Conservation (phyloP, 345 rosid species). For the Tarenaya hassleriana region DNA sequence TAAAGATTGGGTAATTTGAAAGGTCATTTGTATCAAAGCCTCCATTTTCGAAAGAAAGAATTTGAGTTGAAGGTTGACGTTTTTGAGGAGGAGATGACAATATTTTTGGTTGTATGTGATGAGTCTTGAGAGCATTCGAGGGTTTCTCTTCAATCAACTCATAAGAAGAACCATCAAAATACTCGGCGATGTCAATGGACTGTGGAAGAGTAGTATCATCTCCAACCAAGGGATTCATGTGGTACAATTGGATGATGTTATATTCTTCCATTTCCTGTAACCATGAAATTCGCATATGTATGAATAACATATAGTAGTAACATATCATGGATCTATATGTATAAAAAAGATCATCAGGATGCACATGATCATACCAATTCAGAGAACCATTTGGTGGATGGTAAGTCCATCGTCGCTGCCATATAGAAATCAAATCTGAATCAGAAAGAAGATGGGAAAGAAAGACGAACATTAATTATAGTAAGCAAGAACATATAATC, state of each 20-base stretch:
- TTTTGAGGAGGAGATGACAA: slow-evolving; percentile 5
- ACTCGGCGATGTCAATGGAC: not conserved
- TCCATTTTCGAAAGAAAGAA: slow-evolving; percentile 23
- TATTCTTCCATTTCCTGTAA: slow-evolving; percentile 25
- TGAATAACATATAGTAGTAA: not conserved
- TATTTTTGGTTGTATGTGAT: slow-evolving; percentile 19
- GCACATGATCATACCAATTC: slow-evolving; percentile 36
- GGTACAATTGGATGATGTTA: slow-evolving; percentile 19
- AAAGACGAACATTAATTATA: not conserved
- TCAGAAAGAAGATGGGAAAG: not conserved
- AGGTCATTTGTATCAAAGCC: not conserved
- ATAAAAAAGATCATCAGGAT: not conserved
- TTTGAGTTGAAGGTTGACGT: slow-evolving; percentile 17
- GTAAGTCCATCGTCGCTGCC: slow-evolving; percentile 22
- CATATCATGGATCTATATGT: not conserved
- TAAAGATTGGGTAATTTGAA: slow-evolving; percentile 14
- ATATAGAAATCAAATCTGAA: slow-evolving; percentile 12
- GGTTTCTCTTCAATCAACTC: slow-evolving; percentile 21
- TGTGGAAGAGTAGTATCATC: slow-evolving; percentile 18
- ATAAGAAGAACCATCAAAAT: slow-evolving; percentile 16
- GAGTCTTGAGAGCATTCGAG: slow-evolving; percentile 24
- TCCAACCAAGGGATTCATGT: slow-evolving; percentile 21
- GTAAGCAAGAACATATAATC: not conserved
- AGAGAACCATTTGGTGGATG: slow-evolving; percentile 42
- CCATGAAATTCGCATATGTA: not conserved